Evolutionary conservation across 2,329 filamentous ascomycete genomes (phyloP), one percentile per base, ranked within the genome.

Genomic region (Penicillium griseofulvum): DNA sequence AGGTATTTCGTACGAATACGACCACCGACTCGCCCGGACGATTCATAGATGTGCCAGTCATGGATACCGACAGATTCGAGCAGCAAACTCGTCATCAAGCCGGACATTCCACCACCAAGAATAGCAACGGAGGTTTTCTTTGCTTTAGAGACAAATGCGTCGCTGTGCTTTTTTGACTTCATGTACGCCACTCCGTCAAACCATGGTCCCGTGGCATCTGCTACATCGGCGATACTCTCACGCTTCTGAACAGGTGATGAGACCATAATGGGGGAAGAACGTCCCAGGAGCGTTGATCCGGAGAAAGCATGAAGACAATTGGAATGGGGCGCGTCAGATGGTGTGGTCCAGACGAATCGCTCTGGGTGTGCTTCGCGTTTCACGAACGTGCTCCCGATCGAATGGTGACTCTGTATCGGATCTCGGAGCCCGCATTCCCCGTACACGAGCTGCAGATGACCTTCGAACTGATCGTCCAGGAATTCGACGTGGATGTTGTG

Each of bases 401-500:
- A 70, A 56, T 80, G 78, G 56, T 81, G 77, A 26, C 65, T 66
- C n/a, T 77, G 62, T 5, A 65, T 55, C 9, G 65, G 55, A 9
- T 65, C 55, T 19, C 59, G 44, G 57, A 77, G 73, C 42, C 73
- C 65, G 57, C 79, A 81, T 41, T 72, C 63, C 1, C 78, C 80
- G 58, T 81, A 78, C 7, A 79, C 71, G 24, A 80, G 59, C 2
- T 70, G 69, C 9, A 81, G 54, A 16, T 77, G 67, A 7, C 78
- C 79, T 52, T 79, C 75, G 29, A 78, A 74, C 19, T 69, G 66
- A 17, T 71, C 66, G 37, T 70, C 69, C 16, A 61, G 24, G 56
- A 77, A 80, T 5, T 67, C 71, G 19, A 82, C 66, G 41, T 81
- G 74, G 29, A 82, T 69, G 60, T 82, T 82, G 61, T 82, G 78